Conservation (phyloP, 2,329 filamentous ascomycete genomes). For the Diaporthe sp. region DNA sequence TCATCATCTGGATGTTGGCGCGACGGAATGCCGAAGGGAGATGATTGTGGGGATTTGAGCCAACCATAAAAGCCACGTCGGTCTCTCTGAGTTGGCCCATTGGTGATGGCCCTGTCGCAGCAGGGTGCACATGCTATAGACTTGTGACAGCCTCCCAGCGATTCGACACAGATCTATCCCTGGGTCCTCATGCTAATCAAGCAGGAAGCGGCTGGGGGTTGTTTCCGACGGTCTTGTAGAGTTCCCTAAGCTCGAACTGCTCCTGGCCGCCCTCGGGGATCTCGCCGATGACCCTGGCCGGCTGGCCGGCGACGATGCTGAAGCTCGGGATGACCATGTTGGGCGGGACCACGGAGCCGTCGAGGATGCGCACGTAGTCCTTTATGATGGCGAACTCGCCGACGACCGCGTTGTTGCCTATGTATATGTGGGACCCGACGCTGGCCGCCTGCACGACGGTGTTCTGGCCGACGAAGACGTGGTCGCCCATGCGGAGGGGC, state of each 20-base stretch:
- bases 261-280: constrained; percentile 79
- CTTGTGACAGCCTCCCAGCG: too few relatives aligned
- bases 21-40: too few relatives aligned
- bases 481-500: constrained; percentile 92
- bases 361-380: constrained; percentile 90
- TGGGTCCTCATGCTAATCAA: constrained; percentile 47
- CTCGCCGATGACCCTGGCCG: constrained; percentile 85
- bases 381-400: constrained; percentile 93
- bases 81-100: background rate
- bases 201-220: constrained; percentile 58
- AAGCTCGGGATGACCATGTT: constrained; percentile 95
- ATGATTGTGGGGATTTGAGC: background rate
- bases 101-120: background rate
- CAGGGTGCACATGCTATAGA: background rate
- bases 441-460: constrained; percentile 86
- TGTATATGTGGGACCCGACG: constrained; percentile 87
- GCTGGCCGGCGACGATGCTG: constrained; percentile 88
- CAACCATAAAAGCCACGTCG: background rate
- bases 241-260: constrained; percentile 73
- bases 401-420: constrained; percentile 82
- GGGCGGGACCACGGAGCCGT: constrained; percentile 85
- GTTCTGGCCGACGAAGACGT: constrained; percentile 87
- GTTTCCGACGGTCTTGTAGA: constrained; percentile 76
- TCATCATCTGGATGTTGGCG: background rate
- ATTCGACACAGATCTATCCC: too few relatives aligned